Evolutionary conservation across 164 flowering plant genomes (phyloP).

Genomic region (Tetracentron sinense): DNA sequence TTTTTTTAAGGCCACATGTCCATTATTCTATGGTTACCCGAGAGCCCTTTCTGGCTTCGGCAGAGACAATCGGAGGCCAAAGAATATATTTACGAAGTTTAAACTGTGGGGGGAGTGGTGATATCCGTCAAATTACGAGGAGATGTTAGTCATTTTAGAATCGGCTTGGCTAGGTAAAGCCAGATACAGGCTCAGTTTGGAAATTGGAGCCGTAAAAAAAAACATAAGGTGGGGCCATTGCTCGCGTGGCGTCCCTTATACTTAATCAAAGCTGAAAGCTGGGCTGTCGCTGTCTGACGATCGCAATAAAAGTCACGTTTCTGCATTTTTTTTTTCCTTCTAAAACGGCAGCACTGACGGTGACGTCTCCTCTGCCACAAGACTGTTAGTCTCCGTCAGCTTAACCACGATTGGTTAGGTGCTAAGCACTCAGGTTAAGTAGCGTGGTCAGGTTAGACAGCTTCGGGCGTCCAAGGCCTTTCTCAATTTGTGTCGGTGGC

Average conservation of each 20-base stretch:
- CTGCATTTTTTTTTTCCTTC: conserved; percentile 15
- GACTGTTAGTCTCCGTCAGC: conserved; percentile 35
- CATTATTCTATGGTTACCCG: too few relatives aligned
- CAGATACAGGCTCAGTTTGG: not conserved
- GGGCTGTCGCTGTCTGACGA: conserved; percentile 36
- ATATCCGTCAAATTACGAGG: too few relatives aligned
- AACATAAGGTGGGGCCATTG: conserved; percentile 8
- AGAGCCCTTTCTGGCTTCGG: too few relatives aligned
- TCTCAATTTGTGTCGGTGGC: too few relatives aligned
- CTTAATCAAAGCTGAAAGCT: conserved; percentile 21
- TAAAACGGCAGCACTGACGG: conserved; percentile 22
- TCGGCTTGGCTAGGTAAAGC: not conserved
- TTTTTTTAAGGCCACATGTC: too few relatives aligned
- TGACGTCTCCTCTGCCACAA: conserved; percentile 37
- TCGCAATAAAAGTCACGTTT: not conserved
- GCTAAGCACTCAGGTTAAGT: too few relatives aligned
- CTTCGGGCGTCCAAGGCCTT: too few relatives aligned
- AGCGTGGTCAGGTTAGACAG: too few relatives aligned
- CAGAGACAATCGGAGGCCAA: too few relatives aligned
- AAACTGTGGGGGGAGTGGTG: too few relatives aligned
- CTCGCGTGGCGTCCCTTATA: conserved; percentile 16
- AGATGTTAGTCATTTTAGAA: too few relatives aligned
- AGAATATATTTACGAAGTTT: too few relatives aligned
- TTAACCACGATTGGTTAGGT: conserved; percentile 6
- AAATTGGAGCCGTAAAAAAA: not conserved